A percentile compares a stretch with the other conserved stretches of the same genome.
These are phyloP conservation scores for Paulownia fortunei DNA, from an alignment of 257 asterid genomes.

Conservation along the genomic window DNA sequence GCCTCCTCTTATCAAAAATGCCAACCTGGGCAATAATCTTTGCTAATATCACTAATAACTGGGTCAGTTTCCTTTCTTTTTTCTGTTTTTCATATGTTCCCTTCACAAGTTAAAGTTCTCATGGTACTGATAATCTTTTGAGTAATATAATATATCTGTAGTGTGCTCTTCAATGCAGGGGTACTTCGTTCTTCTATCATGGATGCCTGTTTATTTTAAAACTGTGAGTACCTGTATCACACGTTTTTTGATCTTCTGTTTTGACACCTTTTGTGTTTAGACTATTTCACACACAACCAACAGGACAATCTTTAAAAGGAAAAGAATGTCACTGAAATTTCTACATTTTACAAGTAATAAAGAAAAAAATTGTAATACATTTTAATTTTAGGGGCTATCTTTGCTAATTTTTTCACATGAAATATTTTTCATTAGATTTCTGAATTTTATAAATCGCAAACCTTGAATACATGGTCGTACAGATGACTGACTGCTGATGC, in stretches of 20 bases:
- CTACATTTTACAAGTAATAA: too few species aligned
- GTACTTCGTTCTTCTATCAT: constrained; percentile 92
- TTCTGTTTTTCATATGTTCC: not conserved
- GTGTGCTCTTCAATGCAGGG: constrained; percentile 67
- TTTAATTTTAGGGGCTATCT: too few species aligned
- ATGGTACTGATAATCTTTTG: not conserved
- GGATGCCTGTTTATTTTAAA: constrained; percentile 99
- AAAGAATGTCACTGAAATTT: too few species aligned
- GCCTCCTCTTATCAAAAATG: constrained; percentile 71
- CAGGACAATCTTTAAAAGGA: not conserved
- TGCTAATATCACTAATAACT: constrained; percentile 85
- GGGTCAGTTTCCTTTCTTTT: constrained; percentile 52
- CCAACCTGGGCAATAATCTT: constrained; percentile 94
- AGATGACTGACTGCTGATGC: too few species aligned
- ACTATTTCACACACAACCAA: not conserved
- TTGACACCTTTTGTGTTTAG: not conserved
- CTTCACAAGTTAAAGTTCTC: not conserved
- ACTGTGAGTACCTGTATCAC: constrained; percentile 60
- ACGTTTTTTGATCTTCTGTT: not conserved
- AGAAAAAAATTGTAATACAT: too few species aligned
- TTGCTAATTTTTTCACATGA: too few species aligned
- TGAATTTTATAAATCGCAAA: too few species aligned
- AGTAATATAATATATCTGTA: not conserved
- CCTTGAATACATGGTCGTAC: too few species aligned
- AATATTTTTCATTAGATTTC: too few species aligned